Evolutionary conservation across 2,329 filamentous ascomycete genomes (phyloP).

Genomic region (Aspergillus transmontanensis): DNA sequence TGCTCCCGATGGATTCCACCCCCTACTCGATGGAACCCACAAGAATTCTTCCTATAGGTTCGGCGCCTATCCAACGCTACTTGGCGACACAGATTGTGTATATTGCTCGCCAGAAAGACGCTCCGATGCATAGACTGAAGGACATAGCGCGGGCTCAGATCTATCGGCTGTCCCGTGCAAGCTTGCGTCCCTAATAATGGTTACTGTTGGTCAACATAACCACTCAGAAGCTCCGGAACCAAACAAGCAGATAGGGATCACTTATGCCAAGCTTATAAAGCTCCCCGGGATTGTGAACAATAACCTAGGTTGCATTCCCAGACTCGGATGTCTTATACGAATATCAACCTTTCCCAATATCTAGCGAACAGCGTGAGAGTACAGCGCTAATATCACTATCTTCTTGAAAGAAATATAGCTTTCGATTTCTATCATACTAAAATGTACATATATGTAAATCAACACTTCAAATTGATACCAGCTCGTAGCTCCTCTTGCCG

Average conservation of each 20-base stretch:
- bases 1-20: background rate
- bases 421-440: background rate
- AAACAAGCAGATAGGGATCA: background rate
- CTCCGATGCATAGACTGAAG: background rate
- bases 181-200: background rate
- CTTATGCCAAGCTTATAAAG: background rate
- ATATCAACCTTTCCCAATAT: background rate
- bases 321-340: background rate
- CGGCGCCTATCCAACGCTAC: background rate
- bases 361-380: background rate
- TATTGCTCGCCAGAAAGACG: background rate
- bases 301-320: background rate
- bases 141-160: background rate
- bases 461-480: constrained; percentile 84
- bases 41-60: background rate
- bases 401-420: background rate
- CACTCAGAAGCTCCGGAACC: background rate
- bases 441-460: constrained; percentile 5
- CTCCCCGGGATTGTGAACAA: background rate
- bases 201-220: background rate
- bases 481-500: constrained; percentile 79
- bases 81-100: background rate
- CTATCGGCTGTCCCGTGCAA: background rate
- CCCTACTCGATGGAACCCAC: background rate
- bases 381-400: background rate